These are phyloP conservation scores for Phytophthora colocasiae DNA, from an alignment of 352 stramenopile species.

Conservation along the genomic window DNA sequence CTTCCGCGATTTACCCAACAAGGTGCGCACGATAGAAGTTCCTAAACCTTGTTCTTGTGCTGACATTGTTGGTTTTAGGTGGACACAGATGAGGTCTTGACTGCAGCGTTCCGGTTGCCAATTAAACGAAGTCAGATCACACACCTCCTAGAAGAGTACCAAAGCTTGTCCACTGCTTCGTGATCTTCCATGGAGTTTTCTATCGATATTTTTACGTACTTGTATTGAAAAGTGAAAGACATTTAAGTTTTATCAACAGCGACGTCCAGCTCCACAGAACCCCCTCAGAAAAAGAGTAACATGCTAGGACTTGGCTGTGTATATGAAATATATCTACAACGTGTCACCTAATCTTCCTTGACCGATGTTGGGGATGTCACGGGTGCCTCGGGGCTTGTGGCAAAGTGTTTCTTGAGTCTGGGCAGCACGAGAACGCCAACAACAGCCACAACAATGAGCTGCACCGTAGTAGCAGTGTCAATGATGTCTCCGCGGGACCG, in stretches of 20 bases:
- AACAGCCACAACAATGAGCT: slow-evolving; percentile 74
- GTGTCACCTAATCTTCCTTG: slow-evolving; percentile 39
- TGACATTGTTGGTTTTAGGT: slow-evolving; percentile 46
- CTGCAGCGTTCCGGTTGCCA: slow-evolving; percentile 60
- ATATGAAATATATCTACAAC: slow-evolving; percentile 31
- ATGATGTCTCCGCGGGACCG: slow-evolving; percentile 81
- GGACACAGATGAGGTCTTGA: slow-evolving; percentile 63
- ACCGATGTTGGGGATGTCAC: slow-evolving; percentile 1
- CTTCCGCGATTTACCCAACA: slow-evolving; percentile 77
- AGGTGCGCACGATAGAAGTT: slow-evolving; percentile 34
- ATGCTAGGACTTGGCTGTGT: slow-evolving; percentile 13
- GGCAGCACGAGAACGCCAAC: slow-evolving; percentile 69
- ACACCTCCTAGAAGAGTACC: slow-evolving; percentile 55
- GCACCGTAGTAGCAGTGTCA: slow-evolving; percentile 74
- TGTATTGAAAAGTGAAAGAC: slow-evolving; percentile 12
- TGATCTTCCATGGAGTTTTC: slow-evolving; percentile 8
- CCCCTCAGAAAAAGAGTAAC: slow-evolving; percentile 3
- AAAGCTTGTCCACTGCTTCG: slow-evolving; percentile 47
- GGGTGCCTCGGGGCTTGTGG: slow-evolving; percentile 20
- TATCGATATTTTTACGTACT: neutral
- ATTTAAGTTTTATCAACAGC: slow-evolving; percentile 26
- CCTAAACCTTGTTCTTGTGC: slow-evolving; percentile 1
- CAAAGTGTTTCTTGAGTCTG: slow-evolving; percentile 73
- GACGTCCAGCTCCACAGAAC: neutral
- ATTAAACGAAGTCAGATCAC: slow-evolving; percentile 66